Base-by-base conservation (phyloP, 108 stramenopile species). In the Stephanodiscus triporus region DNA sequence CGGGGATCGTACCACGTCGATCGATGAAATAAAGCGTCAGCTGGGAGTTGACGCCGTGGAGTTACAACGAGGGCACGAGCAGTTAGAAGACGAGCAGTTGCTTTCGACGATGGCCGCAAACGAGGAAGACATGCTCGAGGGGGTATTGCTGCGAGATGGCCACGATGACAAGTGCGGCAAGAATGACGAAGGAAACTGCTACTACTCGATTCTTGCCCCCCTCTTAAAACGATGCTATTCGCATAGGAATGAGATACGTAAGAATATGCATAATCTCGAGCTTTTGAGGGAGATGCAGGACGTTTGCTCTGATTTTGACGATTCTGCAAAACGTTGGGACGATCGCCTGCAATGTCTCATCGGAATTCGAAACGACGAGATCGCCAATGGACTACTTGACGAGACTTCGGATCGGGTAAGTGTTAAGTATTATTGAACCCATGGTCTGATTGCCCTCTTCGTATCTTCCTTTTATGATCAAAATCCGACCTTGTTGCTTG, bases 11-110 rank as follows among this genome's bases (percentile, higher is more conserved):
- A 40, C 67, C 16, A 55, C 68, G 20, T 81, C 80, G 19, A n/a
- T 81, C 0, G 70, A 76, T 40, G 75, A 76, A 48, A 76, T 81
- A 61, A 81, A 81, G 34, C 75, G 75, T 17, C 69, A 66, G 49
- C 48, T 43, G 42, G 80, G 80, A 23, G 75, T 81, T 17, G 64
- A 70, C 53, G 36, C 62, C 20, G 57, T n/a, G 34, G 56, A 59
- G 26, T 76, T 81, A 34, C 70, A 81, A 61, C 43, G 70, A 30
- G 70, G 67, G 4, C 63, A 27, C 14, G 50, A 77, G 27, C 56
- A 58, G 27, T 29, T 81, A 13, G 70, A 81, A 32, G 29, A 66
- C 16, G 81, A 82, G 73, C 67, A 82, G 22, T 34, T 56, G 40
- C 43, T 20, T 51, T 77, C 81, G 10, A 64, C 56, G 20, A 73